Conservation (phyloP, 768 basidiomycete genomes). For the Mycena capillaripes region DNA sequence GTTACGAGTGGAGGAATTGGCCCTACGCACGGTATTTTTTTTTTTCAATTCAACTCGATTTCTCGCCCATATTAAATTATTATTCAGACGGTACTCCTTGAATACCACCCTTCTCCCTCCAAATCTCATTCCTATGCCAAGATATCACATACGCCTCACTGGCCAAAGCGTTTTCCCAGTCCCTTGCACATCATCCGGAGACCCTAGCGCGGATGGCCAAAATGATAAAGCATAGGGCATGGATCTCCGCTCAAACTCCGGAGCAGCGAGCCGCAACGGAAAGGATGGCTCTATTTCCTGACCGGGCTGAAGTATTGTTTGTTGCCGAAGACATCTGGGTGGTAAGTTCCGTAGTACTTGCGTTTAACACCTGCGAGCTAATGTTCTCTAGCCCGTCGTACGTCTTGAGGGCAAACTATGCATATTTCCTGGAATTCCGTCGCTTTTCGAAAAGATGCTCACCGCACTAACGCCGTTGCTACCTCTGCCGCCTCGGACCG, state of each 20-base stretch:
- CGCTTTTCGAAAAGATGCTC: slow-evolving; percentile 86
- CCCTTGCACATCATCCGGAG: slow-evolving; percentile 81
- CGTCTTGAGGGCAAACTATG: slow-evolving; percentile 89
- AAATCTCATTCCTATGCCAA: slow-evolving; percentile 40
- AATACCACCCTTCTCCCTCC: not conserved
- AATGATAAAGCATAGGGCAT: slow-evolving; percentile 67
- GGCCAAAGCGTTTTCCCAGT: slow-evolving; percentile 85
- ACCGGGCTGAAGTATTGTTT: slow-evolving; percentile 82
- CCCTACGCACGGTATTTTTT: slow-evolving; percentile 74
- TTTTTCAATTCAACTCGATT: not conserved
- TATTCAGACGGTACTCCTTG: slow-evolving; percentile 61
- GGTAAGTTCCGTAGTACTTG: slow-evolving; percentile 54
- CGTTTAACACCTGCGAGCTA: slow-evolving; percentile 9
- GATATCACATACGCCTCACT: slow-evolving; percentile 94
- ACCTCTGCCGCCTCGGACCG: slow-evolving; percentile 80
- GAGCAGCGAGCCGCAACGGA: slow-evolving; percentile 84
- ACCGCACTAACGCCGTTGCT: slow-evolving; percentile 80
- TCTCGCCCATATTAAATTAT: not conserved
- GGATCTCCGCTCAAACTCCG: slow-evolving; percentile 72
- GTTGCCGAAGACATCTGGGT: slow-evolving; percentile 90
- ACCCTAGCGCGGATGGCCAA: slow-evolving; percentile 82
- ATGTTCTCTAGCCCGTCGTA: slow-evolving; percentile 78
- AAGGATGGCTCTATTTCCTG: slow-evolving; percentile 94
- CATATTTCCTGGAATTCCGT: slow-evolving; percentile 92
- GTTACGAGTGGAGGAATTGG: slow-evolving; percentile 94